Evolutionary conservation across 345 rosid genomes (phyloP), one percentile per base, ranked within the genome.

Genomic region (Fremontodendron californicum): DNA sequence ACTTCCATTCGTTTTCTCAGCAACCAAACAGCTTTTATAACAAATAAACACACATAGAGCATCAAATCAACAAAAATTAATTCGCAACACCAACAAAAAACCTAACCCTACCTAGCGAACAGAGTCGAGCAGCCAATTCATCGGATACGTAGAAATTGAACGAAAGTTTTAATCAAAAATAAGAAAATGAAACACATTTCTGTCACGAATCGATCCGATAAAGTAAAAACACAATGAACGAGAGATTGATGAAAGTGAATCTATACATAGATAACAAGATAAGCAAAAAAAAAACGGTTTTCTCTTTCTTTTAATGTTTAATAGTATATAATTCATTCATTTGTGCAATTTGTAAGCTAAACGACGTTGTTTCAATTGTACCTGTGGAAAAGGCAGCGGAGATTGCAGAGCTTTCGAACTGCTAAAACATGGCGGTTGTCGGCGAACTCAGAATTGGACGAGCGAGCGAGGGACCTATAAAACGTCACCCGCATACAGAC

Each of bases 391-490:
- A 42, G 31, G 46, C 4, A 60, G 46, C 15, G 43, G 48, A 18
- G 21, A 62, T 60, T 61, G 76, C 40, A 43, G 55, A 75, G 75
- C 55, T 73, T 73, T 62, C 49, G 27, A 76, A 35, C 63, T 37
- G 81, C 57, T 39, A 62, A 52, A 73, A 76, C 61, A 78, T 67
- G 81, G 77, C 84, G 79, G 84, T 54, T 74, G 77, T 71, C 75
- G 85, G 85, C 78, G 78, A 82, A 73, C 74, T 33, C 62, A 31
- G 79, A 76, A 63, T 45, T n/a, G 81, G 85, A 84, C 84, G 83
- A 83, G 49, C 15, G 25, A 11, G 72, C 51, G 83, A 37, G 60
- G n/a, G 49, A 13, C n/a, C n/a, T n/a, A n/a, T n/a, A n/a, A n/a
- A n/a, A n/a, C n/a, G n/a, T n/a, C n/a, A n/a, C n/a, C n/a, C n/a